Conservation (phyloP, 768 basidiomycete species). For the Tylopilus vinaceipallidus region DNA sequence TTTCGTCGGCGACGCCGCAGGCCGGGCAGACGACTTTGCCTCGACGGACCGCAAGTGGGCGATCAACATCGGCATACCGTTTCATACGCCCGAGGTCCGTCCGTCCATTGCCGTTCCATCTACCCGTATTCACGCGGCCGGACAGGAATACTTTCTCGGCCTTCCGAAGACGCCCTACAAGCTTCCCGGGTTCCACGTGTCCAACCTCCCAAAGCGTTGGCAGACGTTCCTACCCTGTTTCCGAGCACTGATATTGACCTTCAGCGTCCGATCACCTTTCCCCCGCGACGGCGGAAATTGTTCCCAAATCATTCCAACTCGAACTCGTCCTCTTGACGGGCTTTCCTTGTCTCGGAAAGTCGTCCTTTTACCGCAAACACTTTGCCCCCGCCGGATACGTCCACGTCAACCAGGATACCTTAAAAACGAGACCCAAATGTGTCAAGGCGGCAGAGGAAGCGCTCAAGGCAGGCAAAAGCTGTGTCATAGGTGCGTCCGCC, state of each 20-base stretch:
- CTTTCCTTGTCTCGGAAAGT: conserved; percentile 72
- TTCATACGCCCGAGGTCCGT: conserved; percentile 81
- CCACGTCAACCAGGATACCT: conserved; percentile 85
- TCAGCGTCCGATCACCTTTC: conserved; percentile 40
- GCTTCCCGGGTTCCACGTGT: conserved; percentile 71
- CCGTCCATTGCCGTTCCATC: background rate
- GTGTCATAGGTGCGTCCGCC: conserved; percentile 67
- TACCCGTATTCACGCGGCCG: background rate
- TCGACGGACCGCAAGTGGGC: conserved; percentile 88
- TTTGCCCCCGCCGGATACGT: conserved; percentile 69
- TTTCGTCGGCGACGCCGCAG: conserved; percentile 91
- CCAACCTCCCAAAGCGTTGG: conserved; percentile 36
- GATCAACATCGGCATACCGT: conserved; percentile 66
- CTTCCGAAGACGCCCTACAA: conserved; percentile 39
- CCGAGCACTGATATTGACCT: background rate
- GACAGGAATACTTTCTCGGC: conserved; percentile 77
- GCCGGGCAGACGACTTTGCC: conserved; percentile 72
- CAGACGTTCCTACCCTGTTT: background rate
- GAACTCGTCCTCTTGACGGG: conserved; percentile 66
- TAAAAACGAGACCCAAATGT: conserved; percentile 76
- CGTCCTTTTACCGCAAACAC: conserved; percentile 69
- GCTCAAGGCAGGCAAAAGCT: conserved; percentile 55
- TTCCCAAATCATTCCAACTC: conserved; percentile 11
- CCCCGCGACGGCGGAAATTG: conserved; percentile 19
- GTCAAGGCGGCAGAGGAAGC: conserved; percentile 58